These are phyloP conservation scores for Saccharomyces hybrid DNA, from an alignment of 1,139 yeast genomes.

Conservation along the genomic window DNA sequence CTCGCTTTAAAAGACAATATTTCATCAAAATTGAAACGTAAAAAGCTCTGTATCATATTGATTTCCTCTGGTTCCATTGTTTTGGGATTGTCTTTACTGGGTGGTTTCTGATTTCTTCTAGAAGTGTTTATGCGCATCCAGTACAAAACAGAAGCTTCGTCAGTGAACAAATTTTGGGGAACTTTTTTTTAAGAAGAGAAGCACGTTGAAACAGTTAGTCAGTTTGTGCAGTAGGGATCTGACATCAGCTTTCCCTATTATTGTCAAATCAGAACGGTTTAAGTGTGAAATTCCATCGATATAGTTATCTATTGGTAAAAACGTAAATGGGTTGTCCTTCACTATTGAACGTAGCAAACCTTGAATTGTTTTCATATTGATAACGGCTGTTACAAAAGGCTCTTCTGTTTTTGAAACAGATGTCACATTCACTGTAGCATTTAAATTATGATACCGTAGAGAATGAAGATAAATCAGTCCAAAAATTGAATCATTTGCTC, in stretches of 20 bases:
- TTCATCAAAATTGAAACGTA: constrained; percentile 47
- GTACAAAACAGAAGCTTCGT: not conserved
- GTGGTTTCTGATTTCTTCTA: constrained; percentile 6
- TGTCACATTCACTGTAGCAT: constrained; percentile 1
- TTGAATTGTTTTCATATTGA: constrained; percentile 9
- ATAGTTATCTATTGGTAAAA: constrained; percentile 9
- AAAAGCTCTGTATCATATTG: constrained; percentile 49
- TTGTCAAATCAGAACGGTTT: constrained; percentile 4
- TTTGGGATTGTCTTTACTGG: constrained; percentile 4
- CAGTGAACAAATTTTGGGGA: constrained; percentile 6
- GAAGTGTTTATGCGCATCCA: constrained; percentile 1
- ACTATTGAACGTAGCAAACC: constrained; percentile 7
- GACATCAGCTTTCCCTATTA: constrained; percentile 15
- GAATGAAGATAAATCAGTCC: constrained; percentile 12
- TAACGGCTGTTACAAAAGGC: not conserved
- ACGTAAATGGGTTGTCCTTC: constrained; percentile 8
- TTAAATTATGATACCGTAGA: constrained; percentile 14
- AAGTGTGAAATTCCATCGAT: constrained; percentile 5
- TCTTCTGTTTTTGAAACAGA: constrained; percentile 3
- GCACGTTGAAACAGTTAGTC: constrained; percentile 14
- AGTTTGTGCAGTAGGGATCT: constrained; percentile 11
- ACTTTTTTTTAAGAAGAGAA: constrained; percentile 14
- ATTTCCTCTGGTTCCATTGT: constrained; percentile 37
- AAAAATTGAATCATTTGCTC: constrained; percentile 11
- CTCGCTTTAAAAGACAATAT: constrained; percentile 33